Base-by-base conservation (phyloP, 192 early-diverging fungal species). In the Backusella parvicylindrica region DNA sequence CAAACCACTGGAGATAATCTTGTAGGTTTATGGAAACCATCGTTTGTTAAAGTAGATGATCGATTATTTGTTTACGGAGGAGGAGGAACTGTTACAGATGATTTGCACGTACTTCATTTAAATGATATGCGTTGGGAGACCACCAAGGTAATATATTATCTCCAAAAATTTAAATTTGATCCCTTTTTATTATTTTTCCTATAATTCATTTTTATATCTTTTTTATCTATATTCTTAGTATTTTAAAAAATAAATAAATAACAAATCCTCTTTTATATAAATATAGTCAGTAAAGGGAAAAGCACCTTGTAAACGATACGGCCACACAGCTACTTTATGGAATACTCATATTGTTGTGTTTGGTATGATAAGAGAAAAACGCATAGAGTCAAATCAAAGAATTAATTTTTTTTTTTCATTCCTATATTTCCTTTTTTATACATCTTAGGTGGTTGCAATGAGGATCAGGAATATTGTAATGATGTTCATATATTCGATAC, bases 241-340 rank as follows among this genome's bases (percentile, higher is more conserved):
- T 38, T 36, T 69, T 37, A 8, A 7, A 8, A 7, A 21, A 35
- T 23, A 35, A 21, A 65, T 23, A 15, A 65, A 65, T 32, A 66
- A 66, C 16, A 66, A 66, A 66, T 28, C 6, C 64, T 36, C 8
- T 60, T 60, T 56, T 60, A 11, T 60, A 21, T n/a, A 1, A 38
- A 18, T 43, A 6, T 73, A 78, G 77, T 33, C 47, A 49, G 66
- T 73, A 30, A 78, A 87, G n/a, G 89, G 89, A 13, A 77, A 75
- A 16, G 77, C 86, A 36, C 88, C 89, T 18, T 83, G 81, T 43
- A 84, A 88, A 63, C 79, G 89, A 67, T 88, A 87, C 63, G 88
- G 87, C 21, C 89, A 90, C 72, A 87, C 88, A 28, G 85, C 88
- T 7, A 84, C 84, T 1, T 79, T 86, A 32, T 90, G 89, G 89